A percentile compares a stretch with the other conserved stretches of the same genome.
These are phyloP conservation scores for Neurospora sp. DNA, from an alignment of 495 filamentous ascomycete species.

Conservation along the genomic window DNA sequence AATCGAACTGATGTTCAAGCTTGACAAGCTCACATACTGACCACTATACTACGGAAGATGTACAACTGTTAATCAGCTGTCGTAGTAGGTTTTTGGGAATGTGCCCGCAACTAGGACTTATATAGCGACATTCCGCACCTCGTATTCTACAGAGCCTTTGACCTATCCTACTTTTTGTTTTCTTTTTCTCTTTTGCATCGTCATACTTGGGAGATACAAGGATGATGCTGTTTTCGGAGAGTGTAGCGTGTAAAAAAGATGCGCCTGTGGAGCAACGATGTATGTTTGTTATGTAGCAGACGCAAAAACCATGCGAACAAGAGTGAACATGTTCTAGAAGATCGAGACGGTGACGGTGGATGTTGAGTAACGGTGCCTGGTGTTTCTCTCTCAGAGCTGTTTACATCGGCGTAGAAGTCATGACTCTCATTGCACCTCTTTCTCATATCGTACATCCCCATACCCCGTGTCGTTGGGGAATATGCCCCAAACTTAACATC, in stretches of 20 bases:
- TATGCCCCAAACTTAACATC: too few species aligned
- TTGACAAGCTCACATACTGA: neutral
- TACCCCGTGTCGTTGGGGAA: too few species aligned
- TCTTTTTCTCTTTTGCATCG: neutral
- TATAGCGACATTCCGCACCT: neutral
- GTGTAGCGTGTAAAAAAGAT: neutral
- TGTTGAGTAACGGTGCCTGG: too few species aligned
- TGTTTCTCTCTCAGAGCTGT: too few species aligned
- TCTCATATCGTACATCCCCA: too few species aligned
- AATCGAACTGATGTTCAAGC: neutral
- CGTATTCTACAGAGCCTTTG: neutral
- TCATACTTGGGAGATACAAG: neutral
- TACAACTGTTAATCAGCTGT: neutral
- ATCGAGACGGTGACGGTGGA: too few species aligned
- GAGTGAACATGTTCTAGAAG: too few species aligned
- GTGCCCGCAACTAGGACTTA: fast-evolving
- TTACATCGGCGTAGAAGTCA: too few species aligned
- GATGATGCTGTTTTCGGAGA: neutral
- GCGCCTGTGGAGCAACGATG: neutral
- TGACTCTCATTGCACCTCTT: too few species aligned
- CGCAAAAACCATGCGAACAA: too few species aligned
- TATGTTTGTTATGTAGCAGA: too few species aligned
- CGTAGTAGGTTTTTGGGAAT: neutral
- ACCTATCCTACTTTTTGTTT: neutral
- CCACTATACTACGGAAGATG: neutral